Percentiles rank a stretch among this genome's conserved stretches.
Conservation (phyloP, 2,329 filamentous ascomycete species). For the Meredithiella fracta region DNA sequence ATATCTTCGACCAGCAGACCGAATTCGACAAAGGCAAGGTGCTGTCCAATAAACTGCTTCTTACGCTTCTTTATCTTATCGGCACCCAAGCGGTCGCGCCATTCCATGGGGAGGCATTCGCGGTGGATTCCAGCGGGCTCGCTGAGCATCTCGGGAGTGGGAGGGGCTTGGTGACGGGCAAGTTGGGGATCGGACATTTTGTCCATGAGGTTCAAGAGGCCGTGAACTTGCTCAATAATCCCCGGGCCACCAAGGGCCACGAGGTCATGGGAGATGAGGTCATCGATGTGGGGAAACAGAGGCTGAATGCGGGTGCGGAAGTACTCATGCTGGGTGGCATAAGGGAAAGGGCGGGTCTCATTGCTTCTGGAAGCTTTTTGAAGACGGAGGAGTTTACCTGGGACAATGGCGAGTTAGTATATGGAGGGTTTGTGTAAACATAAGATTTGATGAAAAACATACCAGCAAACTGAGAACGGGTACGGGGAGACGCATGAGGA, state of each 20-base stretch:
- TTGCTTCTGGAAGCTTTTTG: slow-evolving; percentile 14
- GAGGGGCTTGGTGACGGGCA: slow-evolving; percentile 14
- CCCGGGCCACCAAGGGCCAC: slow-evolving; percentile 23
- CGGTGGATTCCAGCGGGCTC: slow-evolving; percentile 7
- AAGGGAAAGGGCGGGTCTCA: slow-evolving; percentile 14
- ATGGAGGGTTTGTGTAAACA: background rate
- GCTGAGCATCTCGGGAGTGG: slow-evolving; percentile 10
- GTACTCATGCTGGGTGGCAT: slow-evolving; percentile 14
- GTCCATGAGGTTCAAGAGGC: slow-evolving; percentile 34
- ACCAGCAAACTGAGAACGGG: slow-evolving; percentile 22
- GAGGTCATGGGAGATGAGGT: slow-evolving; percentile 38
- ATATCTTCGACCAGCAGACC: slow-evolving; percentile 64
- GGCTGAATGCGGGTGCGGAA: slow-evolving; percentile 14
- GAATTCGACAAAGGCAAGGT: slow-evolving; percentile 33
- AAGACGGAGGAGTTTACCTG: slow-evolving; percentile 15
- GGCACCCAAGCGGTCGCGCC: background rate
- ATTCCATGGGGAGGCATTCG: slow-evolving; percentile 8
- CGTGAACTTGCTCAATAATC: slow-evolving; percentile 34
- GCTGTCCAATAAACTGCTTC: slow-evolving; percentile 33
- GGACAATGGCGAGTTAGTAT: background rate
- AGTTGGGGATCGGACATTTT: slow-evolving; percentile 15
- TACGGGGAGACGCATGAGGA: slow-evolving; percentile 19
- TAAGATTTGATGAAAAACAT: slow-evolving; percentile 16
- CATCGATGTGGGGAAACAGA: slow-evolving; percentile 13
- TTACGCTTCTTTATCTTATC: slow-evolving; percentile 20